Evolutionary conservation across 305 asterid genomes (phyloP).

Genomic region (Fraxinus xanthoxyloides): DNA sequence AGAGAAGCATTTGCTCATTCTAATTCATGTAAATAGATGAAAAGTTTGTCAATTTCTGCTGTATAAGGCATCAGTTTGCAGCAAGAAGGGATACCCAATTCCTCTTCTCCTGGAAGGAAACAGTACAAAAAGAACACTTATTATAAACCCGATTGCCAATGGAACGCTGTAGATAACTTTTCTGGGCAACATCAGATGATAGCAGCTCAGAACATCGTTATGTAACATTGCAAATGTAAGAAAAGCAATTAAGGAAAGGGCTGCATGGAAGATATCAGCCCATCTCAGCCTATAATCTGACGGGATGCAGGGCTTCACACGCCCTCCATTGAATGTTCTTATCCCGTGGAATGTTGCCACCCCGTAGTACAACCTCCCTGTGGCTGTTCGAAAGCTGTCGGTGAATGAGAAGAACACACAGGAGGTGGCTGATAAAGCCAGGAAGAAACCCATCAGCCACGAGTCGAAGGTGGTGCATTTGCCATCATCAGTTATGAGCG

Average conservation of each 20-base stretch:
- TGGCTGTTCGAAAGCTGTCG: conserved; percentile 49
- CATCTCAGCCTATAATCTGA: conserved; percentile 49
- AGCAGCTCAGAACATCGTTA: conserved; percentile 51
- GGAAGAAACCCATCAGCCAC: conserved; percentile 41
- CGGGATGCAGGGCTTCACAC: conserved; percentile 31
- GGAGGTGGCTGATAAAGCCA: conserved; percentile 36
- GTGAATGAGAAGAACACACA: conserved; percentile 55
- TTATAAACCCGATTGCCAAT: conserved; percentile 41
- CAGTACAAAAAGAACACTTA: conserved; percentile 51
- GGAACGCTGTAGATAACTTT: conserved; percentile 43
- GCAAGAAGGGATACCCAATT: conserved; percentile 59
- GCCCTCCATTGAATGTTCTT: conserved; percentile 53
- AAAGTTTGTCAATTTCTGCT: conserved; percentile 20
- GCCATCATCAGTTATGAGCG: conserved; percentile 49
- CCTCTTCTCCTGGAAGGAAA: conserved; percentile 65
- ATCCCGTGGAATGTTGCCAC: conserved; percentile 52
- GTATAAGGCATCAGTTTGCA: conserved; percentile 42
- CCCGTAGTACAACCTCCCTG: conserved; percentile 54
- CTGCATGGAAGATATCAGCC: conserved; percentile 46
- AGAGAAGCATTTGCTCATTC: not conserved
- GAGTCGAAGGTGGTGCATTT: conserved; percentile 42
- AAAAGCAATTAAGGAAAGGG: conserved; percentile 50
- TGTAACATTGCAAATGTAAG: conserved; percentile 52
- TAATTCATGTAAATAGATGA: not conserved
- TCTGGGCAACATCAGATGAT: conserved; percentile 38